A percentile compares a stretch with the other conserved stretches of the same genome.
Conservation (phyloP, 352 stramenopile species). For the Phytopythium chamaehyphon region DNA sequence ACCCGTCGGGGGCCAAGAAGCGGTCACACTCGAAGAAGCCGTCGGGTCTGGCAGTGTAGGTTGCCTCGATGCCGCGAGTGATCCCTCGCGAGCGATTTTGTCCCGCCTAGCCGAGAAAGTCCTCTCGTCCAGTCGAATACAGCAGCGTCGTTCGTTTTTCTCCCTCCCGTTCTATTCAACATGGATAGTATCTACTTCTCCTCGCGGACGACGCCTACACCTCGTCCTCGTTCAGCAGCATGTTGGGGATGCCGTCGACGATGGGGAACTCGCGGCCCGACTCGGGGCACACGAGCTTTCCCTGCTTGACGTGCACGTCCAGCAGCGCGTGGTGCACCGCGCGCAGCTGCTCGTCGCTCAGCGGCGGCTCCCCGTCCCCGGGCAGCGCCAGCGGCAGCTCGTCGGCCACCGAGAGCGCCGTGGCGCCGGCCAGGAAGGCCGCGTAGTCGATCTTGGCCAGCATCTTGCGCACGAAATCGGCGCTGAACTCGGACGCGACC, state of each 20-base stretch:
- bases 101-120: too few relatives aligned
- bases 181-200: background rate
- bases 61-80: background rate
- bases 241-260: slow-evolving; percentile 97
- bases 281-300: slow-evolving; percentile 94
- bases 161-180: too few relatives aligned
- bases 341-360: slow-evolving; percentile 71
- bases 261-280: slow-evolving; percentile 96
- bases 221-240: slow-evolving; percentile 92
- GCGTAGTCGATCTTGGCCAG: slow-evolving; percentile 87
- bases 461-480: slow-evolving; percentile 88
- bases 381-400: slow-evolving; percentile 57
- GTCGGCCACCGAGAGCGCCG: slow-evolving; percentile 62
- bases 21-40: slow-evolving; percentile 1
- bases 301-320: slow-evolving; percentile 96
- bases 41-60: slow-evolving; percentile 7
- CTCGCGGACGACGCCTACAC: slow-evolving; percentile 35
- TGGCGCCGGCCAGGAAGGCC: slow-evolving; percentile 78
- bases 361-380: slow-evolving; percentile 25
- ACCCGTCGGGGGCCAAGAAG: slow-evolving; percentile 3
- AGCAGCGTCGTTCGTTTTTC: too few relatives aligned
- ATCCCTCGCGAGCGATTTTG: background rate
- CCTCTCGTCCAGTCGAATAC: too few relatives aligned
- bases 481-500: slow-evolving; percentile 75
- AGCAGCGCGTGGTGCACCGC: slow-evolving; percentile 89